Base-by-base conservation (phyloP, 805 yeast species). In the Nakazawaea wyomingensis region DNA sequence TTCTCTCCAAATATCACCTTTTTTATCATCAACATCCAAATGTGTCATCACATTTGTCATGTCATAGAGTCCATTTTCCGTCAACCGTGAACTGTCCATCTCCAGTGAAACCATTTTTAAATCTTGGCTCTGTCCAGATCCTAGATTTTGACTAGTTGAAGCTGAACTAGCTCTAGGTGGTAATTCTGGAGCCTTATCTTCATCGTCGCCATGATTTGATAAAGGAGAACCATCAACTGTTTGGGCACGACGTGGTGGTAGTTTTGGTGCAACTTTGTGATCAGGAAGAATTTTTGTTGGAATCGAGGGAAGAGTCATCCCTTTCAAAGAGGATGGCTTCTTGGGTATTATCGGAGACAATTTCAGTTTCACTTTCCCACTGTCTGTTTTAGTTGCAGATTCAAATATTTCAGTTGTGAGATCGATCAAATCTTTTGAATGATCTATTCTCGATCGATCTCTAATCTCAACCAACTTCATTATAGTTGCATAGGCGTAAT, bases 1-100 rank as follows among this genome's bases (percentile, higher is more conserved):
- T 26, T 63, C 62, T 43, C 69, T 71, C 90, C 90, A 82, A 16
- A 64, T 51, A 17, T 76, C 80, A 19, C 70, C 69, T 35, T 66
- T 71, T 45, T 70, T 76, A 49, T 79, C 85, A 13, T 64, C 55
- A 17, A 39, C 42, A 48, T 55, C 49, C 46, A 46, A 14, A 52
- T 53, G 28, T 22, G 37, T 55, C 56, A 46, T 56, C 60, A 43
- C 40, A 26, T 37, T 38, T 11, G 37, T 16, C 24, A 31, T 20
- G 27, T 37, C 34, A 10, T 21, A 33, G 17, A 33, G 21, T 10
- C 41, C 22, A 26, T 43, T 44, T 10, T 44, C 44, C 18, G 45
- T 36, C 18, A 41, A 31, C 16, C 43, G 44, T 4, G 49, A 7
- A 24, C 44, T 34, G 26, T 44, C 47, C 39, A 51, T 17, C 34